These are phyloP conservation scores for Teratosphaeria zuluensis DNA, from an alignment of 2,329 filamentous ascomycete genomes.

Conservation along the genomic window DNA sequence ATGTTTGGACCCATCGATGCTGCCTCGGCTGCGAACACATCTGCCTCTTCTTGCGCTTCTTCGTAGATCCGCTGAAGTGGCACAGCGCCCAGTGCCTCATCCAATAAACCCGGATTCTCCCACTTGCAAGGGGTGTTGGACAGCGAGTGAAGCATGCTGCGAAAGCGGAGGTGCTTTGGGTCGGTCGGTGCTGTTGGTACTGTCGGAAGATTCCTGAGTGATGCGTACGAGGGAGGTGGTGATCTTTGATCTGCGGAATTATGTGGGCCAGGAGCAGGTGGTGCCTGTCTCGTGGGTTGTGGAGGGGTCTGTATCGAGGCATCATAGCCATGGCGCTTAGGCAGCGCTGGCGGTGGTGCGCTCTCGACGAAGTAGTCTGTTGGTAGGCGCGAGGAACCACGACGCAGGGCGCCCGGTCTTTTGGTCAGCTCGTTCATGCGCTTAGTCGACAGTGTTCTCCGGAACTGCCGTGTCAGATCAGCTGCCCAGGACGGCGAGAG, in stretches of 20 bases:
- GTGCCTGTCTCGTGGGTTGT: slow-evolving; percentile 6
- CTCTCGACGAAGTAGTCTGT: slow-evolving; percentile 18
- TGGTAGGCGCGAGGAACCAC: slow-evolving; percentile 45
- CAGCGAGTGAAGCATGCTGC: slow-evolving; percentile 70
- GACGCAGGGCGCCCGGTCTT: slow-evolving; percentile 31
- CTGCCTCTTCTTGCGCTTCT: slow-evolving; percentile 87
- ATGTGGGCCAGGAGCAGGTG: slow-evolving; percentile 20
- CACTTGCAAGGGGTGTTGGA: slow-evolving; percentile 87
- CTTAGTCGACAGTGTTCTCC: slow-evolving; percentile 75
- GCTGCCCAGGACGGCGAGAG: slow-evolving; percentile 59
- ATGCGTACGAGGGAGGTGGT: slow-evolving; percentile 52
- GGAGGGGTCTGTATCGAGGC: slow-evolving; percentile 6
- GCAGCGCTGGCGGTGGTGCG: slow-evolving; percentile 5
- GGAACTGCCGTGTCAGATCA: slow-evolving; percentile 74
- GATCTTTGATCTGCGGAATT: slow-evolving; percentile 6
- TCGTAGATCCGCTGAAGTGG: slow-evolving; percentile 85
- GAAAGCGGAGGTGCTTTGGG: slow-evolving; percentile 39
- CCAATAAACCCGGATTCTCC: slow-evolving; percentile 88
- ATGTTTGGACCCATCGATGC: slow-evolving; percentile 69
- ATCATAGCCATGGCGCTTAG: slow-evolving; percentile 8
- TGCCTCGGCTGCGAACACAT: slow-evolving; percentile 78
- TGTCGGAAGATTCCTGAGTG: slow-evolving; percentile 55
- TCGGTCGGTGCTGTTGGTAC: slow-evolving; percentile 62
- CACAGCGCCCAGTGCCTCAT: slow-evolving; percentile 79
- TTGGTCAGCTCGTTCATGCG: slow-evolving; percentile 68